These are phyloP conservation scores for Wickerhamiella brachini DNA, from an alignment of 805 yeast genomes.

Conservation along the genomic window DNA sequence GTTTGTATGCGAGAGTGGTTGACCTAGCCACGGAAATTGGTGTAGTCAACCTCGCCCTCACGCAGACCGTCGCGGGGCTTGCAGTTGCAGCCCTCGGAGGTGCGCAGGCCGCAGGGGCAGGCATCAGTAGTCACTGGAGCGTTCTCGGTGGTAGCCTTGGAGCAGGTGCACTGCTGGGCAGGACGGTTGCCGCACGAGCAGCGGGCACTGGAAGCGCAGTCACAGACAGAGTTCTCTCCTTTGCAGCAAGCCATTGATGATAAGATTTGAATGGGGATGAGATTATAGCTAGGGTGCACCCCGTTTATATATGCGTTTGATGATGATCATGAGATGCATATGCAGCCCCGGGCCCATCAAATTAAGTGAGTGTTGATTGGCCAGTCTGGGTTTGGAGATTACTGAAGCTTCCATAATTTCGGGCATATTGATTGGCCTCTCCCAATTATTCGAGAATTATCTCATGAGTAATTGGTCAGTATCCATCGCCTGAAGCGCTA, in stretches of 20 bases:
- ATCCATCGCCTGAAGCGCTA: background rate
- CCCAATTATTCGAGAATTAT: background rate
- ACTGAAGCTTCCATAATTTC: background rate
- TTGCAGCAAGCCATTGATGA: slow-evolving; percentile 28
- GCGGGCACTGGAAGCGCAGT: slow-evolving; percentile 47
- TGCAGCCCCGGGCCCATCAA: background rate
- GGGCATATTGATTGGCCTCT: background rate
- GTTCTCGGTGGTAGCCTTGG: slow-evolving; percentile 39
- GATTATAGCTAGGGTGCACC: background rate
- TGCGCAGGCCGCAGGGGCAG: slow-evolving; percentile 49
- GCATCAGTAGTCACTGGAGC: slow-evolving; percentile 32
- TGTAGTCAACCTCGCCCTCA: slow-evolving; percentile 50
- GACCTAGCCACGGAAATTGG: slow-evolving; percentile 23
- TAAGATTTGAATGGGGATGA: background rate
- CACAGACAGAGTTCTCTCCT: slow-evolving; percentile 31
- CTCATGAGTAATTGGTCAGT: background rate
- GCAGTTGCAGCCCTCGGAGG: slow-evolving; percentile 41
- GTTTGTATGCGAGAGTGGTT: background rate
- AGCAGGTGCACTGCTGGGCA: slow-evolving; percentile 44
- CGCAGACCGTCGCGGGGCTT: slow-evolving; percentile 32
- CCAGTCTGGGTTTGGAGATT: background rate
- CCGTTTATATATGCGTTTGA: background rate
- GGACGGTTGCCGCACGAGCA: slow-evolving; percentile 52
- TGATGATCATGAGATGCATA: background rate
- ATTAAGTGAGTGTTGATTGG: background rate